These are phyloP conservation scores for Magnusiomyces suaveolens DNA, from an alignment of 1,139 yeast species.

Conservation along the genomic window DNA sequence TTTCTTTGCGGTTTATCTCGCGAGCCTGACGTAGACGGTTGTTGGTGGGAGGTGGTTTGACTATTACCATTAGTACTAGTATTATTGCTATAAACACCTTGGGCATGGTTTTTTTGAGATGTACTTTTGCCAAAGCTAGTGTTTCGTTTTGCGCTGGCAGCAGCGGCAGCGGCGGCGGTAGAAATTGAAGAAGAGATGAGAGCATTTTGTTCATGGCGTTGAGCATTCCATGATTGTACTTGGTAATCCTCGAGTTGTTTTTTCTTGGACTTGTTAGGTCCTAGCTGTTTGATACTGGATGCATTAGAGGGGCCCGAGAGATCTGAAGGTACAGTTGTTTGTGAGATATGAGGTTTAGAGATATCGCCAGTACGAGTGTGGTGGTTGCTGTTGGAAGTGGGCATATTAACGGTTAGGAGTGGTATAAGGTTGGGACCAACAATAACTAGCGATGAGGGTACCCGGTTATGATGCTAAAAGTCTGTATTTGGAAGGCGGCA, in stretches of 20 bases:
- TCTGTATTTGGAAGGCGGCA: not conserved
- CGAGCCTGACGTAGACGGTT: not conserved
- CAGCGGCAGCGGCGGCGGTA: slow-evolving; percentile 13
- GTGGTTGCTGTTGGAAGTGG: not conserved
- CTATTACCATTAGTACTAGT: not conserved
- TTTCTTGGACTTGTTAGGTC: slow-evolving; percentile 10
- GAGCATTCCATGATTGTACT: slow-evolving; percentile 4
- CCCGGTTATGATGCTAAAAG: no score
- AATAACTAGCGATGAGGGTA: no score
- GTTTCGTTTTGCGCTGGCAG: slow-evolving; percentile 3
- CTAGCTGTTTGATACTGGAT: slow-evolving; percentile 3
- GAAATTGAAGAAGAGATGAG: slow-evolving; percentile 5
- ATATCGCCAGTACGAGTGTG: not conserved
- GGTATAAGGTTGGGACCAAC: not conserved
- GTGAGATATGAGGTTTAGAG: not conserved
- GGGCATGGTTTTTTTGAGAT: slow-evolving; percentile 13
- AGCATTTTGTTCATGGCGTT: slow-evolving; percentile 7
- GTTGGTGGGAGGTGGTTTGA: not conserved
- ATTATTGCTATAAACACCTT: not conserved
- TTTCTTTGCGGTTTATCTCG: not conserved
- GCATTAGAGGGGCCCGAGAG: not conserved
- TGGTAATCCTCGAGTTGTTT: slow-evolving; percentile 9
- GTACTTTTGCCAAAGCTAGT: slow-evolving; percentile 26
- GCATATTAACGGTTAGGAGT: no score
- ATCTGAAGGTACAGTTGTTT: not conserved